Percentiles rank a stretch among this genome's conserved stretches.
Evolutionary conservation across 1,284 basidiomycete genomes (phyloP).

Genomic region (Abortiporus biennis): DNA sequence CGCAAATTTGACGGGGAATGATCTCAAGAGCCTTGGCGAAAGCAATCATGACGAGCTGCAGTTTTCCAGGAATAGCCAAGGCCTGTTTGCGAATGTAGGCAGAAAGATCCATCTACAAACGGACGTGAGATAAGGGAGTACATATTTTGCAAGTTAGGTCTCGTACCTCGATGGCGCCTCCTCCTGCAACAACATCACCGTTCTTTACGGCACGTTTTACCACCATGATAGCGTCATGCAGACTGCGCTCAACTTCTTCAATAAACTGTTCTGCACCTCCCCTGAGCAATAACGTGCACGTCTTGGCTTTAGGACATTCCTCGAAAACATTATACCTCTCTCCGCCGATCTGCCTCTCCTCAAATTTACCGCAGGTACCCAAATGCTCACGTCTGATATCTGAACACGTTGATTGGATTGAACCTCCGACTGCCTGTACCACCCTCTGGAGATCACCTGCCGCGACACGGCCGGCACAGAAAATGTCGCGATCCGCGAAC

Average conservation of each 20-base stretch:
- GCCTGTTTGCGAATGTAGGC: slow-evolving; percentile 89
- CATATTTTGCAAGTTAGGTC: slow-evolving; percentile 5
- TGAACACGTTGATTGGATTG: slow-evolving; percentile 92
- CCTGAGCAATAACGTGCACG: slow-evolving; percentile 92
- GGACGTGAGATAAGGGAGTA: not conserved
- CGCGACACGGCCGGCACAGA: slow-evolving; percentile 96
- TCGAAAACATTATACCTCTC: slow-evolving; percentile 98
- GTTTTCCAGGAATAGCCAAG: slow-evolving; percentile 92
- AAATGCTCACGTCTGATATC: slow-evolving; percentile 90
- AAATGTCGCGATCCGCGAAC: slow-evolving; percentile 99
- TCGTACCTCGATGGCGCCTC: slow-evolving; percentile 91
- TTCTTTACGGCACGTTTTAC: slow-evolving; percentile 97
- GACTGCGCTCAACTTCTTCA: slow-evolving; percentile 93
- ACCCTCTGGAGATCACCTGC: slow-evolving; percentile 91
- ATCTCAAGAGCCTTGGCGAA: slow-evolving; percentile 97
- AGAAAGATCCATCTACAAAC: slow-evolving; percentile 88
- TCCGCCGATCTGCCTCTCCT: slow-evolving; percentile 95
- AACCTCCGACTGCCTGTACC: slow-evolving; percentile 93
- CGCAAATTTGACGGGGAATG: slow-evolving; percentile 97
- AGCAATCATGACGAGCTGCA: slow-evolving; percentile 91
- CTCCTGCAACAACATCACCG: slow-evolving; percentile 94
- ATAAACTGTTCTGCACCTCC: slow-evolving; percentile 99
- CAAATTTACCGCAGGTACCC: slow-evolving; percentile 87
- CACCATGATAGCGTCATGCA: slow-evolving; percentile 99
- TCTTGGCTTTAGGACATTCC: slow-evolving; percentile 92